Evolutionary conservation across 1,139 yeast species (phyloP).

Genomic region (Yarrowia galli): DNA sequence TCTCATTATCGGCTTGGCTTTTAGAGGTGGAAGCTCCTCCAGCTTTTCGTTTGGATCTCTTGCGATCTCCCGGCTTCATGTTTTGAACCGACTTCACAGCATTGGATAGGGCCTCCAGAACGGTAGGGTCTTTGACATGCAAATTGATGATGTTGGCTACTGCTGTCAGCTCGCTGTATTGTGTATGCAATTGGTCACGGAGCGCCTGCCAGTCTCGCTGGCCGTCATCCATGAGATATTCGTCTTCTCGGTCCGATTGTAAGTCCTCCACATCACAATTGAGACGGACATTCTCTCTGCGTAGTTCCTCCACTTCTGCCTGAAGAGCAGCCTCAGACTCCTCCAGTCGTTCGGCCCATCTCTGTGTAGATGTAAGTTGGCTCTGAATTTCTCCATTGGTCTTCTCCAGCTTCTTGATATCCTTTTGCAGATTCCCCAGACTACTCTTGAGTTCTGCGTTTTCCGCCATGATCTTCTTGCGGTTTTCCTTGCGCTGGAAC

Average conservation of each 20-base stretch:
- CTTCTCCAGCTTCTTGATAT: conserved; percentile 20
- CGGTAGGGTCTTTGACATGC: conserved; percentile 10
- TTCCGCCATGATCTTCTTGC: conserved; percentile 30
- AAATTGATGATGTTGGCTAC: conserved; percentile 29
- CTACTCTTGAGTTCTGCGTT: conserved; percentile 21
- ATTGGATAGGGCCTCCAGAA: conserved; percentile 19
- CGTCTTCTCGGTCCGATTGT: conserved; percentile 32
- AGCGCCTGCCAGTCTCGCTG: conserved; percentile 31
- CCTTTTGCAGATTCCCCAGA: conserved; percentile 1
- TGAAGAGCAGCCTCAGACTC: not conserved
- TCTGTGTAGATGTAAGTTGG: conserved; percentile 1
- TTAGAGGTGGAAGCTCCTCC: not conserved
- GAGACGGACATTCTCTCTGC: conserved; percentile 19
- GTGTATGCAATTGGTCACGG: conserved; percentile 24
- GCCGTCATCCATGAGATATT: conserved; percentile 27
- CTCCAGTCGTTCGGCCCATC: conserved; percentile 20
- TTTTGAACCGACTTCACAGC: conserved; percentile 25
- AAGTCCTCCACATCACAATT: conserved; percentile 28
- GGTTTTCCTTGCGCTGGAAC: conserved; percentile 25
- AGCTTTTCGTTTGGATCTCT: conserved; percentile 1
- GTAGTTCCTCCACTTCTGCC: conserved; percentile 13
- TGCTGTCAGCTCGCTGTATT: conserved; percentile 17
- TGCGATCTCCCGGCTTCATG: not conserved
- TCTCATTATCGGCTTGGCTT: not conserved
- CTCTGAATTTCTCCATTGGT: conserved; percentile 22